A percentile compares a stretch with the other conserved stretches of the same genome.
These are phyloP conservation scores for Pythium insidiosum DNA, from an alignment of 352 stramenopile genomes.

Conservation along the genomic window DNA sequence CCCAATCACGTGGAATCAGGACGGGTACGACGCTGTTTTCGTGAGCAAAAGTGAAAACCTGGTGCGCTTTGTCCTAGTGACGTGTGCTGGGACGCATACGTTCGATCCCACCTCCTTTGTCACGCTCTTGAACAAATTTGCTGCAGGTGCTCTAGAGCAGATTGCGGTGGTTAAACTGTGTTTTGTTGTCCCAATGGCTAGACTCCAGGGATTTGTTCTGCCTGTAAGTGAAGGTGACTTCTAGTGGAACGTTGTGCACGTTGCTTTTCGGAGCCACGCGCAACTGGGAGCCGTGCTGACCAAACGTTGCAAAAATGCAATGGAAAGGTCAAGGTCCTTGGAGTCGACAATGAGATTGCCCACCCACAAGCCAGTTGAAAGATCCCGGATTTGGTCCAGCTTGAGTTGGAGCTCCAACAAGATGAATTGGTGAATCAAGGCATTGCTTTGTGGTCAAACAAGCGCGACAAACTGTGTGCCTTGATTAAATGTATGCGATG, in stretches of 20 bases:
- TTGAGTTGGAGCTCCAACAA: neutral
- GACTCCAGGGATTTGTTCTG: neutral
- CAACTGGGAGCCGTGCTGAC: slow-evolving; percentile 2
- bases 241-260: slow-evolving; percentile 2
- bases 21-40: slow-evolving; percentile 13
- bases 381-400: slow-evolving; percentile 1
- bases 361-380: neutral
- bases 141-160: slow-evolving; percentile 6
- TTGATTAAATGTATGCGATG: neutral
- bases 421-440: neutral
- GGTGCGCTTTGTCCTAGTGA: slow-evolving; percentile 12
- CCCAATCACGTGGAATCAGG: slow-evolving; percentile 14
- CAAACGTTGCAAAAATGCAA: slow-evolving; percentile 6
- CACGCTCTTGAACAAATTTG: slow-evolving; percentile 12
- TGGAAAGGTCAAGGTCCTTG: slow-evolving; percentile 4
- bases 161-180: slow-evolving; percentile 9
- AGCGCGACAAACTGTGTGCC: neutral
- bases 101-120: slow-evolving; percentile 7
- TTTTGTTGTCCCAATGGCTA: slow-evolving; percentile 10
- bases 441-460: neutral
- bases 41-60: slow-evolving; percentile 7
- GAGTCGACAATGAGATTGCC: slow-evolving; percentile 9
- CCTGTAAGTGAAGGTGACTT: slow-evolving; percentile 6
- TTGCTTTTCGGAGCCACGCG: slow-evolving; percentile 4
- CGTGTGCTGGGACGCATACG: slow-evolving; percentile 4